Base-by-base conservation (phyloP, 768 basidiomycete species). In the Leccinellum albellum region DNA sequence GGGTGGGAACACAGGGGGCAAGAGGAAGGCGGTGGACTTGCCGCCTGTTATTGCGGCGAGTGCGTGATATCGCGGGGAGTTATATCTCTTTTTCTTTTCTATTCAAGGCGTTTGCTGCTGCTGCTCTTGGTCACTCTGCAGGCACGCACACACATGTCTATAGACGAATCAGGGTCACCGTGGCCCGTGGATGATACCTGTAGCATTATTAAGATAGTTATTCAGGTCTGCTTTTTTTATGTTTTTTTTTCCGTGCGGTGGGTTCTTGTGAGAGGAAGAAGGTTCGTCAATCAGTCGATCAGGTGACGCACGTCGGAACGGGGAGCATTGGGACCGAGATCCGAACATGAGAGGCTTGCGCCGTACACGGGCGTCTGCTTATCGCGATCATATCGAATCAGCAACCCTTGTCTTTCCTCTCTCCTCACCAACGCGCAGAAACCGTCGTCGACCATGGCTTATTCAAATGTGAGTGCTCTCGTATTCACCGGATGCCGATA, bases 31-130 rank as follows among this genome's bases (percentile, higher is more conserved):
- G 23, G 60, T 64, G 40, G 70, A 70, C 29, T 55, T 75, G 1
- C 73, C 73, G 21, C 73, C 71, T 51, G 72, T 75, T 40, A 73
- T 74, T 26, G 64, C 69, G 32, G 73, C 73, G 26, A 74, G 70
- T 47, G 71, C 74, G 21, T 50, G 49, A 50, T 40, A 40, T n/a
- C n/a, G n/a, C n/a, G n/a, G 28, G 28, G 28, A 1, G 3, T 29
- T 29, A 32, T 13, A 32, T 32, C 31, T 37, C 17, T n/a, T 37
- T 35, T n/a, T 32, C 13, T 14, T 5, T 35, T 17, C 33, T 35
- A 35, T 35, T 8, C 37, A 37, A 37, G 37, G 17, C 37, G 37
- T 37, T 37, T 10, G 28, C 14, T 26, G 37, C n/a, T 37, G 37
- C 9, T n/a, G 31, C 28, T 29, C 33, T 35, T 17, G 33, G 33